Evolutionary conservation across 495 filamentous ascomycete species (phyloP).

Genomic region (Parachaetomium inaequale): DNA sequence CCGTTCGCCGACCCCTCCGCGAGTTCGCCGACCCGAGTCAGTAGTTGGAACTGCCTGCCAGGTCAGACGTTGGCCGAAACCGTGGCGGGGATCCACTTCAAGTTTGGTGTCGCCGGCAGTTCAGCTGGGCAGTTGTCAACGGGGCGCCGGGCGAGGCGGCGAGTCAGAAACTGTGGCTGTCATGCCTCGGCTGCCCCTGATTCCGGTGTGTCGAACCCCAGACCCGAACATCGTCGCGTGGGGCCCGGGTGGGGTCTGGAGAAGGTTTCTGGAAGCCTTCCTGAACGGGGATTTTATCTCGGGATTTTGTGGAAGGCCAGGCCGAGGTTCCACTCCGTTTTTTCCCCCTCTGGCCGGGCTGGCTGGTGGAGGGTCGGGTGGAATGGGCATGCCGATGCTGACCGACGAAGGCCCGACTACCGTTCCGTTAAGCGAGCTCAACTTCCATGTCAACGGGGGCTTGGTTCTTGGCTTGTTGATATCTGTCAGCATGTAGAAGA

Average conservation of each 20-base stretch:
- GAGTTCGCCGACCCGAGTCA: too few species aligned
- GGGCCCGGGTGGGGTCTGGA: neutral
- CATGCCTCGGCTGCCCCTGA: neutral
- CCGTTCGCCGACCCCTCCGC: too few species aligned
- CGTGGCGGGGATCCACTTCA: too few species aligned
- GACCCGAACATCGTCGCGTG: neutral
- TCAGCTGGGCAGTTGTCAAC: too few species aligned
- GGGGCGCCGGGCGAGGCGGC: too few species aligned
- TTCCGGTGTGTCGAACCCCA: neutral
- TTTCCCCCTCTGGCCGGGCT: neutral
- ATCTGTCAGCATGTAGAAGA: neutral
- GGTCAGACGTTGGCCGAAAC: too few species aligned
- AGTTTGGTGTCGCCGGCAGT: too few species aligned
- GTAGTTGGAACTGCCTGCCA: too few species aligned
- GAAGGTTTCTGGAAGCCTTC: constrained; percentile 9
- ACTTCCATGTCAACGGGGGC: neutral
- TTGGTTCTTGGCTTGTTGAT: neutral
- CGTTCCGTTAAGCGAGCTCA: neutral
- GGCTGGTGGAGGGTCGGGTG: neutral
- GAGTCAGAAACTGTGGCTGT: too few species aligned
- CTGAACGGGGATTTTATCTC: neutral
- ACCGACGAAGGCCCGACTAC: constrained; percentile 16
- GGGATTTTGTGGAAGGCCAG: neutral
- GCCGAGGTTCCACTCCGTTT: neutral
- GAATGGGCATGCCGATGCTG: constrained; percentile 10